A percentile compares a stretch with the other conserved stretches of the same genome.
Evolutionary conservation across 768 basidiomycete species (phyloP).

Genomic region (Boletus subparvulus): DNA sequence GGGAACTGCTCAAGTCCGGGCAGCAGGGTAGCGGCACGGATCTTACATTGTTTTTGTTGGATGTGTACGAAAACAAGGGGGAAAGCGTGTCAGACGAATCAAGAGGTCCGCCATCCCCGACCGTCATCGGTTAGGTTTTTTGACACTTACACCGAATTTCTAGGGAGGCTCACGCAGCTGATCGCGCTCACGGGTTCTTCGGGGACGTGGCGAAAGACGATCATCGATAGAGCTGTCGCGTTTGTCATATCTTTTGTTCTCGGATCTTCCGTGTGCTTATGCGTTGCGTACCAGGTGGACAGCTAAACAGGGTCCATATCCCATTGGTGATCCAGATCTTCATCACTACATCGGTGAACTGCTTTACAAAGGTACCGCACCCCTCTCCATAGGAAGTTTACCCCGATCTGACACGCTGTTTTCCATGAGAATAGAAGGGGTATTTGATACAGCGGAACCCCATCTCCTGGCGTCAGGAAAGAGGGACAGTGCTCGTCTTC

Average conservation of each 20-base stretch:
- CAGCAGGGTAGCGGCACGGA: constrained; percentile 92
- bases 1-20: constrained; percentile 83
- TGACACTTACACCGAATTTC: neutral
- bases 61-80: constrained; percentile 76
- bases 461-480: constrained; percentile 86
- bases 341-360: constrained; percentile 91
- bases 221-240: constrained; percentile 83
- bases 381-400: neutral
- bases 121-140: neutral
- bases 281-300: constrained; percentile 67
- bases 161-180: constrained; percentile 87
- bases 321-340: constrained; percentile 84
- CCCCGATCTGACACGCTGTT: constrained; percentile 1
- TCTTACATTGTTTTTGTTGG: constrained; percentile 74
- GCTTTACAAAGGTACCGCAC: constrained; percentile 68
- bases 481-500: constrained; percentile 81
- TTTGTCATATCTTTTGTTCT: constrained; percentile 39
- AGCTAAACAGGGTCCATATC: constrained; percentile 69
- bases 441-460: constrained; percentile 71
- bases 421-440: constrained; percentile 53
- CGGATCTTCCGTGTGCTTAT: constrained; percentile 18
- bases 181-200: constrained; percentile 79
- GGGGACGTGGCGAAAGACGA: constrained; percentile 87
- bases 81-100: constrained; percentile 75
- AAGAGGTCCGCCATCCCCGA: constrained; percentile 56